Percentiles rank a stretch among this genome's conserved stretches.
Conservation (phyloP, 306 rosid genomes). For the Pyrus betulifolia region DNA sequence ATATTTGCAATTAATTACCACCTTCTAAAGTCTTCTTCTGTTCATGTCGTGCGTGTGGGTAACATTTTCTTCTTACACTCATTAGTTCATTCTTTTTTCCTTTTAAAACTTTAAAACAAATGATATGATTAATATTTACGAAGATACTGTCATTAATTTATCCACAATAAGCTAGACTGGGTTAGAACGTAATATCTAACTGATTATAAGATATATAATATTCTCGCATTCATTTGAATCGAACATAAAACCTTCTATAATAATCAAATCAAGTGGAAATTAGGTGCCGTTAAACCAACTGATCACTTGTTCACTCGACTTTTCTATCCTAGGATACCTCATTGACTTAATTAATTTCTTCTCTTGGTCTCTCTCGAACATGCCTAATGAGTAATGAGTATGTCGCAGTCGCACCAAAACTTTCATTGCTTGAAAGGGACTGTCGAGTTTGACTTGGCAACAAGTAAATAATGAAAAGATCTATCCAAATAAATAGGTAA, state of each 20-base stretch:
- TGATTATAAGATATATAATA: too few relatives aligned
- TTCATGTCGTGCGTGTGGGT: conserved; percentile 4
- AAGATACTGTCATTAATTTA: too few relatives aligned
- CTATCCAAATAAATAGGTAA: not conserved
- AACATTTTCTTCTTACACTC: not conserved
- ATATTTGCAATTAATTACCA: not conserved
- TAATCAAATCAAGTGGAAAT: not conserved
- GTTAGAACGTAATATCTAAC: not conserved
- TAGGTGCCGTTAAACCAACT: not conserved
- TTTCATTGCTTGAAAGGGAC: not conserved
- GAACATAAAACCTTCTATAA: too few relatives aligned
- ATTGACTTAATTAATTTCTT: not conserved
- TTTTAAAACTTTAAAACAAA: too few relatives aligned
- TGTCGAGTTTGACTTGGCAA: not conserved
- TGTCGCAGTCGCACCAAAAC: not conserved
- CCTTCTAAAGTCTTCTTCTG: not conserved
- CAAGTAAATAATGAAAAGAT: not conserved
- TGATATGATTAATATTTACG: too few relatives aligned
- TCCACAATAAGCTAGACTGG: not conserved
- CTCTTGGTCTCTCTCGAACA: not conserved
- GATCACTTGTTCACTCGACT: not conserved
- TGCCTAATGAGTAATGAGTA: not conserved
- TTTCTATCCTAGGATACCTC: conserved; percentile 22
- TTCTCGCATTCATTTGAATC: not conserved
- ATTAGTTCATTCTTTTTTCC: too few relatives aligned